These are phyloP conservation scores for Oxytropis ochrocephala DNA, from an alignment of 306 rosid genomes.

Conservation along the genomic window DNA sequence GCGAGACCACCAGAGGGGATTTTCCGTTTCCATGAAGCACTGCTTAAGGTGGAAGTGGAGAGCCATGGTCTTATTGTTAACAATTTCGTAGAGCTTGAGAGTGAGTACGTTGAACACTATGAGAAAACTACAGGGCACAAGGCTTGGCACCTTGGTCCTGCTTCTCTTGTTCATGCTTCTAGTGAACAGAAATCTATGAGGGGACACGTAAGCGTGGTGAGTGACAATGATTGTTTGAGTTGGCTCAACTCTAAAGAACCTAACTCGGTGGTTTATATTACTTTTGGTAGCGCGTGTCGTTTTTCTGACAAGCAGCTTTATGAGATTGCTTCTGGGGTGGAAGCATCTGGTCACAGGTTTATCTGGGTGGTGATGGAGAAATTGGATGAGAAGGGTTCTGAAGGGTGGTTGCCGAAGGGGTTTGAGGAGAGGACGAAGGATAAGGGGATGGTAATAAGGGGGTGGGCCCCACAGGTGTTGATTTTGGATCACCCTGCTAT, in stretches of 20 bases:
- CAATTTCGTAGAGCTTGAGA: background rate
- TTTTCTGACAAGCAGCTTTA: background rate
- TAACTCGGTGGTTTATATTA: no score
- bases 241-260: no score
- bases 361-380: background rate
- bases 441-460: background rate
- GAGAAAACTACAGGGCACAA: background rate
- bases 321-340: background rate
- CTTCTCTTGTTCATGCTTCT: background rate
- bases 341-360: background rate
- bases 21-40: background rate
- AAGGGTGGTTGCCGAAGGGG: background rate
- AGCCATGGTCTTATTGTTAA: background rate
- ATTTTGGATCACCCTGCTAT: background rate
- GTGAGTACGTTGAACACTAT: background rate
- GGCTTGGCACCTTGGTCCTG: no score
- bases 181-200: no score
- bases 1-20: background rate
- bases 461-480: background rate
- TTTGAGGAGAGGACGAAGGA: no score
- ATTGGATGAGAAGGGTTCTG: background rate
- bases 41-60: background rate
- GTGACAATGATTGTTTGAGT: no score
- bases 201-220: no score
- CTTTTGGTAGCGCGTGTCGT: background rate